Evolutionary conservation across 495 filamentous ascomycete genomes (phyloP).

Genomic region (Daldinia childiae): DNA sequence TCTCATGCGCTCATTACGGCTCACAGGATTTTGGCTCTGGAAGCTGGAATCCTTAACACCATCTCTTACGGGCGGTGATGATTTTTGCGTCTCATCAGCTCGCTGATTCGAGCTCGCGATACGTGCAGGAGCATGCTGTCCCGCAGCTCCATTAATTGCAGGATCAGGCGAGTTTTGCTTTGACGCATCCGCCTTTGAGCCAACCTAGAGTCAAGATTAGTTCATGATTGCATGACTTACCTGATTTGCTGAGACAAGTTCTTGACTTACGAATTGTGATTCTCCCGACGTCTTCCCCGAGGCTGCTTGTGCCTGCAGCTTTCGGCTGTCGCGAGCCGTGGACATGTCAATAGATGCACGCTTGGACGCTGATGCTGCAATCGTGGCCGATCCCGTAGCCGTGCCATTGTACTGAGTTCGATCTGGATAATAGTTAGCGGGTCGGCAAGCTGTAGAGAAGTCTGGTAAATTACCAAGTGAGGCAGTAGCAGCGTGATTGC

Average conservation of each 20-base stretch:
- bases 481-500: conserved; percentile 39
- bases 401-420: conserved; percentile 37
- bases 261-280: conserved; percentile 33
- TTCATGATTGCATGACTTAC: neutral
- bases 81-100: conserved; percentile 34
- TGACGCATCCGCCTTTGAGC: conserved; percentile 30
- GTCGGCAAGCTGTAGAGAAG: neutral
- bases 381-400: conserved; percentile 22
- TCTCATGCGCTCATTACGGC: conserved; percentile 38
- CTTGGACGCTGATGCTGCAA: conserved; percentile 49
- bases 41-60: conserved; percentile 28
- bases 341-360: conserved; percentile 58
- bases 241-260: neutral
- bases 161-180: conserved; percentile 35
- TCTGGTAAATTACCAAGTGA: conserved; percentile 24
- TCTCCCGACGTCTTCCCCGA: conserved; percentile 32
- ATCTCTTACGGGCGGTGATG: conserved; percentile 36
- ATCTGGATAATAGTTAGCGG: conserved; percentile 35
- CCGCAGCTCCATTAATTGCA: conserved; percentile 18
- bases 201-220: conserved; percentile 23
- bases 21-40: conserved; percentile 32
- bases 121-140: conserved; percentile 13
- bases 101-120: conserved; percentile 26
- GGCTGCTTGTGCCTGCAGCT: conserved; percentile 30
- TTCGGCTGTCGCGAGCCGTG: conserved; percentile 49